Base-by-base conservation (phyloP, 106 monocot genomes). In the Iris macrosiphon region DNA sequence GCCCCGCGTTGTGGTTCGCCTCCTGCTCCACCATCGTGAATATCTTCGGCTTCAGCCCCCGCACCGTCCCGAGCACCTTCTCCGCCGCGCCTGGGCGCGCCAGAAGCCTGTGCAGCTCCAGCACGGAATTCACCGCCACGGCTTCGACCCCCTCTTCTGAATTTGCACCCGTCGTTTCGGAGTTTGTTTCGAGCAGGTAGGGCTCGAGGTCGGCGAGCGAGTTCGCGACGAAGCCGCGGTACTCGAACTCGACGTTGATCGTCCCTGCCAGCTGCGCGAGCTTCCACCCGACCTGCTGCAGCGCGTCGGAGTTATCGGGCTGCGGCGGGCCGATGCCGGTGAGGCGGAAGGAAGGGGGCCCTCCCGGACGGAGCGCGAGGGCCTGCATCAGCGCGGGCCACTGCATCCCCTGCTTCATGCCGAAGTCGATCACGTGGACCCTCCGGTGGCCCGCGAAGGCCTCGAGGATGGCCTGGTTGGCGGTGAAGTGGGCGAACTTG, bases 401-500 rank as follows among this genome's bases (percentile, higher is more conserved):
- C 64, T 84, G 84, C 75, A 79, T 68, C 43, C 84, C 84, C 35
- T 84, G 75, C 60, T 75, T 84, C 63, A 84, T 75, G 18, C 75
- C 59, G 60, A 84, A 84, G 32, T 84, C 84, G 26, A 84, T 72
- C 25, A 84, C 84, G 60, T 84, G 84, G 59, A 84, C 75, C 1
- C 56, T 28, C 23, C 59, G 63, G 30, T 45, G 49, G 24, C 79
- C 79, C 32, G 79, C 55, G 61, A 79, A 79, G 54, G 84, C 84
- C 31, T 84, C 84, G 3, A 84, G 75, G 45, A 84, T 79, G 53
- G 84, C 84, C 32, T 84, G 84, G 61, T 84, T 84, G 35, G 84
- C 84, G 25, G 84, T 84, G 79, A 84, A 84, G 67, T 84, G 84
- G 37, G 75, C 84, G 75, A 84, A 84, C 72, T 84, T 84, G 43